These are phyloP conservation scores for Saccharomycopsis babjevae DNA, from an alignment of 805 yeast species.

Conservation along the genomic window DNA sequence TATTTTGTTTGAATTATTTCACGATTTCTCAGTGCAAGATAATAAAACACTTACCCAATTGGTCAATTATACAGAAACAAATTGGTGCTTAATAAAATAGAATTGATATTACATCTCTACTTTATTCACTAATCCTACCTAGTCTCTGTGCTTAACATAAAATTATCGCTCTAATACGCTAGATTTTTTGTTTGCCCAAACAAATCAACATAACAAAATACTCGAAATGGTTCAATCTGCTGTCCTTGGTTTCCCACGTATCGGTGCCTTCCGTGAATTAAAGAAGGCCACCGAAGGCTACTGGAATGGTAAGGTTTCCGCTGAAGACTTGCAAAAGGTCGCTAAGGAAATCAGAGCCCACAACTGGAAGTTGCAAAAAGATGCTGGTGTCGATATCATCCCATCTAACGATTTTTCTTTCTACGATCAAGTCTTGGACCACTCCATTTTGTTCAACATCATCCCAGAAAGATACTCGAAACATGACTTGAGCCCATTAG, in stretches of 20 bases:
- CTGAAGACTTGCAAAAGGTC: constrained; percentile 78
- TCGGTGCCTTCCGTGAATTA: constrained; percentile 98
- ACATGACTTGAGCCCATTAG: constrained; percentile 79
- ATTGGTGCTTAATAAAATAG: neutral
- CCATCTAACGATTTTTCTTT: constrained; percentile 96
- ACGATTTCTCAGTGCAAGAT: no score
- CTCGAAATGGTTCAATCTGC: constrained; percentile 55
- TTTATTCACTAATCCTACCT: neutral
- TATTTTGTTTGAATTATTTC: no score
- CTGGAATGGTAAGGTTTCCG: constrained; percentile 91
- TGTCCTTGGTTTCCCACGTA: constrained; percentile 99
- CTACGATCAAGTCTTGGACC: constrained; percentile 95
- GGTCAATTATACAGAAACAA: no score
- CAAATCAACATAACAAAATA: neutral
- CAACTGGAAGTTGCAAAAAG: constrained; percentile 98
- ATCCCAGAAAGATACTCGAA: constrained; percentile 96
- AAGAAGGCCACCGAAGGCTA: constrained; percentile 98
- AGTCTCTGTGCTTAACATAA: neutral
- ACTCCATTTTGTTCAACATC: constrained; percentile 86
- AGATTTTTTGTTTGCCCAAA: neutral
- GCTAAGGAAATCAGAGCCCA: constrained; percentile 92
- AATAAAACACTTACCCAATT: no score
- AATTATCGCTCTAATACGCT: neutral
- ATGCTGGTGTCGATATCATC: constrained; percentile 93
- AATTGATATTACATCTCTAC: neutral